Percentiles rank a stretch among this genome's conserved stretches.
phyloP scores from a whole-genome alignment of 2,329 filamentous ascomycete species.

The Pseudocercospora crystallina region DNA sequence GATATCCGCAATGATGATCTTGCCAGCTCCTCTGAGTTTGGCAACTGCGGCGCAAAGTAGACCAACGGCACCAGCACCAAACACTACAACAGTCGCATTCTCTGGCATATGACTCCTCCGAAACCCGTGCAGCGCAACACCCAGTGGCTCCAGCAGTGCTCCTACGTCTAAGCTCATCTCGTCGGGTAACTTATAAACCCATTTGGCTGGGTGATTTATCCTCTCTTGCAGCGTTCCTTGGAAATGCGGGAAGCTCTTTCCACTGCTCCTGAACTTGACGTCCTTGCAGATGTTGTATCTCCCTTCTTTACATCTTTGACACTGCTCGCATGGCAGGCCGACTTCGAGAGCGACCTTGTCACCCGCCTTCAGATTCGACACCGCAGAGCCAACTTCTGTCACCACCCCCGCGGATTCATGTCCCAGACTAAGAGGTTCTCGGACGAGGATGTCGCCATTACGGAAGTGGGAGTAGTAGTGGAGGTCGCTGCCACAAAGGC shows the following conservation, averaged over 20 bases:
- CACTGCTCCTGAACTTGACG: conserved; percentile 59
- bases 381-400: conserved; percentile 62
- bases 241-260: conserved; percentile 61
- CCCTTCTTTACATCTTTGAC: conserved; percentile 55
- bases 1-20: conserved; percentile 62
- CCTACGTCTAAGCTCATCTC: conserved; percentile 56
- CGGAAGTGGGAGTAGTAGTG: conserved; percentile 87
- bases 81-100: conserved; percentile 54
- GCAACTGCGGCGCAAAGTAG: conserved; percentile 59
- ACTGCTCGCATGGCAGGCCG: conserved; percentile 74
- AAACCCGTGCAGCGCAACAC: conserved; percentile 61
- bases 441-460: conserved; percentile 82
- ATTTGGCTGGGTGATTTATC: conserved; percentile 61
- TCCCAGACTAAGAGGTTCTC: conserved; percentile 76
- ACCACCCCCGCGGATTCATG: conserved; percentile 79
- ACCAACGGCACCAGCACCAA: conserved; percentile 63
- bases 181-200: conserved; percentile 60
- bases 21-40: conserved; percentile 53
- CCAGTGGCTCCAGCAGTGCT: conserved; percentile 60
- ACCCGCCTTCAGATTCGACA: conserved; percentile 60
- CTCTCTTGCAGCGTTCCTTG: conserved; percentile 64
- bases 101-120: conserved; percentile 52
- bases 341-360: conserved; percentile 93
- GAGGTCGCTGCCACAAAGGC: conserved; percentile 69
- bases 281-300: conserved; percentile 63